Evolutionary conservation across 2,329 filamentous ascomycete species (phyloP).

Genomic region (Colletotrichum orbiculare): DNA sequence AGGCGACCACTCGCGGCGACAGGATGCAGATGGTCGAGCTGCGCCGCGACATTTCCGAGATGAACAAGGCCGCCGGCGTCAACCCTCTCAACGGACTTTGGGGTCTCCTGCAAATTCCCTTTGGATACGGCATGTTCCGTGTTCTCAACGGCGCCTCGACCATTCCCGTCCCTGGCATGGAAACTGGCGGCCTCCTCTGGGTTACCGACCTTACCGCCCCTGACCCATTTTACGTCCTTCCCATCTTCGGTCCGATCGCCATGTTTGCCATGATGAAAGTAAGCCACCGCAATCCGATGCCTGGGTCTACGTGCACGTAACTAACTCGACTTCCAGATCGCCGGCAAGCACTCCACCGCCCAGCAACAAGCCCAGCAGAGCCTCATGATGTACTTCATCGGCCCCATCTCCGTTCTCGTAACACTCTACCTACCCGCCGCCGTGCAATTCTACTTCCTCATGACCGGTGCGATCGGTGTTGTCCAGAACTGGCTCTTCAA

Average conservation of each 20-base stretch:
- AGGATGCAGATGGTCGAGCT: slow-evolving; percentile 57
- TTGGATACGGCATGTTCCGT: slow-evolving; percentile 85
- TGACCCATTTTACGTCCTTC: slow-evolving; percentile 84
- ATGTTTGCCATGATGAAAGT: slow-evolving; percentile 69
- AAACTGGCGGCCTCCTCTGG: slow-evolving; percentile 80
- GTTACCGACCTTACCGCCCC: slow-evolving; percentile 78
- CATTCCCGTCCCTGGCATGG: slow-evolving; percentile 84
- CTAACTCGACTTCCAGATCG: slow-evolving; percentile 51
- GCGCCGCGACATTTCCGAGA: slow-evolving; percentile 48
- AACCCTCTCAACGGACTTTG: slow-evolving; percentile 49
- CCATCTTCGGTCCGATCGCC: slow-evolving; percentile 66
- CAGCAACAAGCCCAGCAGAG: slow-evolving; percentile 52
- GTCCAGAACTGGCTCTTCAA: slow-evolving; percentile 51
- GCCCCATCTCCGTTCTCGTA: slow-evolving; percentile 55
- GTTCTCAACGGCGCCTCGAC: slow-evolving; percentile 78
- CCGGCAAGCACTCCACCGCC: slow-evolving; percentile 39
- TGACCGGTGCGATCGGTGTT: slow-evolving; percentile 46
- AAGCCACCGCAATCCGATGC: slow-evolving; percentile 37
- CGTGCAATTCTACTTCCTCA: slow-evolving; percentile 61
- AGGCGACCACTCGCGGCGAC: slow-evolving; percentile 67
- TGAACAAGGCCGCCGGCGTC: slow-evolving; percentile 51
- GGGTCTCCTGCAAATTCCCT: slow-evolving; percentile 63
- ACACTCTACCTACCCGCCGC: slow-evolving; percentile 60
- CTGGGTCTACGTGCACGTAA: background rate
- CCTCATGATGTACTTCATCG: slow-evolving; percentile 56